phyloP scores from a whole-genome alignment of 768 basidiomycete species.

The Russula dissimulans region DNA sequence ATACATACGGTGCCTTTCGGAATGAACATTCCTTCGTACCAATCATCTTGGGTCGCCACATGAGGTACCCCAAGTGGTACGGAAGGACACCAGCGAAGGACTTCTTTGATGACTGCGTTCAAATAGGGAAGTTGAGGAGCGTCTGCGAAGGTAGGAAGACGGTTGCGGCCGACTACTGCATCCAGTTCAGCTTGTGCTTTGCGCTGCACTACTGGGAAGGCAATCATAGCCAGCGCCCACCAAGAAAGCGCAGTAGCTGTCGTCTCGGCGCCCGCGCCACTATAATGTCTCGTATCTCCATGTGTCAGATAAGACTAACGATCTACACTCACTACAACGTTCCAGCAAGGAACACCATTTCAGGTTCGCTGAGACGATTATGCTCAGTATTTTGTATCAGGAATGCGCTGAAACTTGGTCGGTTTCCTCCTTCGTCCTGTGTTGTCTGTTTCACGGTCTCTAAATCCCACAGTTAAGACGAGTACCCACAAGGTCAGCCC shows the following conservation, averaged over 20 bases:
- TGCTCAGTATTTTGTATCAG: background rate
- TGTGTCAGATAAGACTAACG: background rate
- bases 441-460: background rate
- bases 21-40: slow-evolving; percentile 21
- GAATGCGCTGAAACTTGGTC: slow-evolving; percentile 5
- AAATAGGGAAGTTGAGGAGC: slow-evolving; percentile 15
- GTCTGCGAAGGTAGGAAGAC: slow-evolving; percentile 17
- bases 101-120: too few species aligned
- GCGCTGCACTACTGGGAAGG: slow-evolving; percentile 13
- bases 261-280: slow-evolving; percentile 9
- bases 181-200: slow-evolving; percentile 19
- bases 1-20: slow-evolving; percentile 29
- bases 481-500: background rate
- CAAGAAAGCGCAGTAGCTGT: background rate
- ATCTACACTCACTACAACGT: background rate
- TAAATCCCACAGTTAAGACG: background rate
- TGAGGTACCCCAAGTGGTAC: background rate
- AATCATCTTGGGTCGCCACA: slow-evolving; percentile 21
- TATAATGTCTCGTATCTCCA: background rate
- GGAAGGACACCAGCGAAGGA: slow-evolving; percentile 3
- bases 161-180: slow-evolving; percentile 15
- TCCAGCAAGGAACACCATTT: slow-evolving; percentile 3
- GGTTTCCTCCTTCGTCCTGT: background rate
- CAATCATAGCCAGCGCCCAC: slow-evolving; percentile 15
- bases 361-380: background rate